phyloP scores from a whole-genome alignment of 2,329 filamentous ascomycete genomes.

The Waltergamsia citrina region DNA sequence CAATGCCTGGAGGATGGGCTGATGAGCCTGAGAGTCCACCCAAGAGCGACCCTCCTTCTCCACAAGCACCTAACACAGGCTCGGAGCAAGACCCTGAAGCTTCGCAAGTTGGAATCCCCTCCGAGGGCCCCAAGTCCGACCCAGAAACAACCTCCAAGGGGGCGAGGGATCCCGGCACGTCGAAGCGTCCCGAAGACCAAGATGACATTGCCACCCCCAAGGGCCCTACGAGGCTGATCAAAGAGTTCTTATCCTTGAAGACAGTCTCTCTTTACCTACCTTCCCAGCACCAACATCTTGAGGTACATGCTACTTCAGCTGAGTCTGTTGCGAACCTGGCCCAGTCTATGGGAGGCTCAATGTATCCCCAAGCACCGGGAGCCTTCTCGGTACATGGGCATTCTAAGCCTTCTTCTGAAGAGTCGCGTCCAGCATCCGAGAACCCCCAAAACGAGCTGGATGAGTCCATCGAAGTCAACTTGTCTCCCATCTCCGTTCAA shows the following conservation, averaged over 20 bases:
- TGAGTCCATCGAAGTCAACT: constrained; percentile 32
- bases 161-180: neutral
- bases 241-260: constrained; percentile 41
- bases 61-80: too few relatives aligned
- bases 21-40: constrained; percentile 15
- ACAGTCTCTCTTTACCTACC: constrained; percentile 46
- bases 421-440: too few relatives aligned
- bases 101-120: too few relatives aligned
- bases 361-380: constrained; percentile 46
- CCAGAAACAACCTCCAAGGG: too few relatives aligned
- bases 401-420: too few relatives aligned
- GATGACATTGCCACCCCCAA: constrained; percentile 32
- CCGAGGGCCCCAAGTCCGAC: too few relatives aligned
- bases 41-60: neutral
- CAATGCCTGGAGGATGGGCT: constrained; percentile 46
- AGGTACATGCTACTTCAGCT: constrained; percentile 19
- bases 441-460: constrained; percentile 9
- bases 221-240: constrained; percentile 43
- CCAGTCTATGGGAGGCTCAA: constrained; percentile 24
- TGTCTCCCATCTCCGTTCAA: constrained; percentile 43
- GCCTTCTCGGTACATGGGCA: constrained; percentile 44
- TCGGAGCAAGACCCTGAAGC: too few relatives aligned
- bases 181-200: constrained; percentile 6
- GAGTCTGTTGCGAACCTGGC: constrained; percentile 17
- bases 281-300: constrained; percentile 34